Conservation (phyloP, 208 protist genomes). For the Herpetomonas samuelpessoai region DNA sequence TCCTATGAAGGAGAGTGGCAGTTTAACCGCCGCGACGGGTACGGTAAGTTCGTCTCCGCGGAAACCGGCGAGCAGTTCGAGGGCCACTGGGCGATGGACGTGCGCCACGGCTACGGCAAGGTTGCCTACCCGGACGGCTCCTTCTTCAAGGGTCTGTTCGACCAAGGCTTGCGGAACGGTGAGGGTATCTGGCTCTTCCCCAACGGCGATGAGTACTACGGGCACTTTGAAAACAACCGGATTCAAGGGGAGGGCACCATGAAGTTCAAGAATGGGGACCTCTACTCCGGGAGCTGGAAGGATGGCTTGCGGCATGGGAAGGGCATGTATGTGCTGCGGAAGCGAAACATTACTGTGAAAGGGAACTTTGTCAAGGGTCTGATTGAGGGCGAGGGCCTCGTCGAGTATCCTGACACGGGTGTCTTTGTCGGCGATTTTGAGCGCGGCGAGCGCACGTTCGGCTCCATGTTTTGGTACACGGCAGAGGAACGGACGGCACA, state of each 20-base stretch:
- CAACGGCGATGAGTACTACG: constrained; percentile 88
- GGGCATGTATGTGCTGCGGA: constrained; percentile 79
- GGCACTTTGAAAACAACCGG: constrained; percentile 56
- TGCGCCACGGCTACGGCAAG: constrained; percentile 69
- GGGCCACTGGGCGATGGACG: constrained; percentile 71
- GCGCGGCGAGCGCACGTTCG: constrained; percentile 60
- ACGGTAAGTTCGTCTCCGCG: constrained; percentile 27
- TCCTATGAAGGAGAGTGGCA: constrained; percentile 79
- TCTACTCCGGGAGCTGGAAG: constrained; percentile 85
- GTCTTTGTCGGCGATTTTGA: constrained; percentile 80
- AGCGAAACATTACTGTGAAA: constrained; percentile 61
- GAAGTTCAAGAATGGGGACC: constrained; percentile 69
- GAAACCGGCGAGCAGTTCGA: constrained; percentile 65
- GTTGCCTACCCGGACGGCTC: constrained; percentile 57
- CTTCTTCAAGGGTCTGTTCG: constrained; percentile 71
- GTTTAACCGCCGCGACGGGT: constrained; percentile 70
- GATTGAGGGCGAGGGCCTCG: constrained; percentile 77
- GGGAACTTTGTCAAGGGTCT: constrained; percentile 82
- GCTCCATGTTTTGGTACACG: constrained; percentile 77
- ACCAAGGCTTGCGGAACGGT: constrained; percentile 62
- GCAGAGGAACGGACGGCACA: neutral
- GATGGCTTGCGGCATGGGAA: constrained; percentile 83
- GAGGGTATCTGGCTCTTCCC: constrained; percentile 75
- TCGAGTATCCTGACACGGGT: constrained; percentile 60
- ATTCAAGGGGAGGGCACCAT: constrained; percentile 79